Conservation (phyloP, 164 flowering plant genomes). For the Dillenia turbinata region DNA sequence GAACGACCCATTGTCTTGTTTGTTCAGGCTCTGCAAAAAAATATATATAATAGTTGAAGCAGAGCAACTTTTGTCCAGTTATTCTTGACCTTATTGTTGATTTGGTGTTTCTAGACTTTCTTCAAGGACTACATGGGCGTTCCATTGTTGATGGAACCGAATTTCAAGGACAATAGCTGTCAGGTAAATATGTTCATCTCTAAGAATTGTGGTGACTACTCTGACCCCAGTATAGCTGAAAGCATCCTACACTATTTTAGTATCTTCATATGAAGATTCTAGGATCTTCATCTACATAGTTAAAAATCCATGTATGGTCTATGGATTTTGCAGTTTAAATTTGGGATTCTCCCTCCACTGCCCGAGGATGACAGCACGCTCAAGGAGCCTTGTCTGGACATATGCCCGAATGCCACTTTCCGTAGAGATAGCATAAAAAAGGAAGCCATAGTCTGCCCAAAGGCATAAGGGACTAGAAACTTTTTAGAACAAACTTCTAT, state of each 20-base stretch:
- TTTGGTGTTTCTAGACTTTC: conserved; percentile 42
- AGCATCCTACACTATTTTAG: no score
- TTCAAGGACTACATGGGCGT: conserved; percentile 88
- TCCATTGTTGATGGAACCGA: conserved; percentile 91
- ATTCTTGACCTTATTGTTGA: not conserved
- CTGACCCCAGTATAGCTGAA: no score
- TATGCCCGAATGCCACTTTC: conserved; percentile 59
- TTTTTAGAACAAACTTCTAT: no score
- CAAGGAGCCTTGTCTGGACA: conserved; percentile 73
- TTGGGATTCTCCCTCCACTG: conserved; percentile 61
- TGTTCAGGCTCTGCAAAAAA: no score
- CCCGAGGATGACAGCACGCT: conserved; percentile 53
- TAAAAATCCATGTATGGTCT: no score
- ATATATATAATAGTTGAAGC: no score
- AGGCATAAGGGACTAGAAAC: conserved; percentile 24
- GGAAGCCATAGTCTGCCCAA: conserved; percentile 41
- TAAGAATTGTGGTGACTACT: not conserved
- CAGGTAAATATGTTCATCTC: conserved; percentile 46
- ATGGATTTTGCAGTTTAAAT: conserved; percentile 57
- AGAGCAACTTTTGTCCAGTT: not conserved
- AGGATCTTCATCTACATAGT: no score
- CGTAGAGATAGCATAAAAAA: conserved; percentile 24
- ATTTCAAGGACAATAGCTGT: conserved; percentile 85
- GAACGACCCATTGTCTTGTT: no score
- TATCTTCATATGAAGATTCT: no score